phyloP scores from a whole-genome alignment of 2,329 filamentous ascomycete genomes.

The Neonectria faginata region DNA sequence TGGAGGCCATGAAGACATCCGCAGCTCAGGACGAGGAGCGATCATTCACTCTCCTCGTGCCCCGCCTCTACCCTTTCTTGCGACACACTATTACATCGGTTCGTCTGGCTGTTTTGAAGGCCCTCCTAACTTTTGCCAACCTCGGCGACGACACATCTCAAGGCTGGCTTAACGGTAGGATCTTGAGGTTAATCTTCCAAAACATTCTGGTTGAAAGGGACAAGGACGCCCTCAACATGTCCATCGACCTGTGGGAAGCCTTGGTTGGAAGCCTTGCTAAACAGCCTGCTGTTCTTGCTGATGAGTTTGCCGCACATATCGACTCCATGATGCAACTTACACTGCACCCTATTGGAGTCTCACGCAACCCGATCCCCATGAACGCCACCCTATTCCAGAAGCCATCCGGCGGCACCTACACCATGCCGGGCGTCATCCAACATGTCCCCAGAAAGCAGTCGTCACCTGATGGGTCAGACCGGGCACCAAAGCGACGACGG shows the following conservation, averaged over 20 bases:
- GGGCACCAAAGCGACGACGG: constrained; percentile 79
- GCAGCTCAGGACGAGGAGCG: constrained; percentile 85
- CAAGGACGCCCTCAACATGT: constrained; percentile 82
- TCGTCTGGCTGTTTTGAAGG: constrained; percentile 90
- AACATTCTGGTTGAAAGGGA: constrained; percentile 95
- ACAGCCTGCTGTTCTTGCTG: constrained; percentile 72
- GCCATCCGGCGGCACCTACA: constrained; percentile 88
- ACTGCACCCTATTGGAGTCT: constrained; percentile 91
- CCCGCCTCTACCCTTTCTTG: constrained; percentile 93
- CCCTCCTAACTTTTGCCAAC: constrained; percentile 90
- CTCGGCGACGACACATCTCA: constrained; percentile 83
- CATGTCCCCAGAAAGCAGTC: constrained; percentile 60
- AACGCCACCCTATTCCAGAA: constrained; percentile 90
- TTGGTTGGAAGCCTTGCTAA: constrained; percentile 77
- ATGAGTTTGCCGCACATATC: constrained; percentile 80
- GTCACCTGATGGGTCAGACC: constrained; percentile 67
- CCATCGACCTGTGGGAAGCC: constrained; percentile 87
- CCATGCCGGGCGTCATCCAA: constrained; percentile 60
- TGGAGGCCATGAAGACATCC: constrained; percentile 93
- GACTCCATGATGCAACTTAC: constrained; percentile 86
- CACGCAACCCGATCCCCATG: constrained; percentile 92
- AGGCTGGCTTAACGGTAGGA: constrained; percentile 92
- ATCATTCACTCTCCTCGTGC: constrained; percentile 92
- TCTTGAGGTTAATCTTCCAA: constrained; percentile 90
- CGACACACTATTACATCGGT: constrained; percentile 98